Evolutionary conservation across 371 early-diverging fungal species (phyloP).

Genomic region (Actinomortierella wolfii): DNA sequence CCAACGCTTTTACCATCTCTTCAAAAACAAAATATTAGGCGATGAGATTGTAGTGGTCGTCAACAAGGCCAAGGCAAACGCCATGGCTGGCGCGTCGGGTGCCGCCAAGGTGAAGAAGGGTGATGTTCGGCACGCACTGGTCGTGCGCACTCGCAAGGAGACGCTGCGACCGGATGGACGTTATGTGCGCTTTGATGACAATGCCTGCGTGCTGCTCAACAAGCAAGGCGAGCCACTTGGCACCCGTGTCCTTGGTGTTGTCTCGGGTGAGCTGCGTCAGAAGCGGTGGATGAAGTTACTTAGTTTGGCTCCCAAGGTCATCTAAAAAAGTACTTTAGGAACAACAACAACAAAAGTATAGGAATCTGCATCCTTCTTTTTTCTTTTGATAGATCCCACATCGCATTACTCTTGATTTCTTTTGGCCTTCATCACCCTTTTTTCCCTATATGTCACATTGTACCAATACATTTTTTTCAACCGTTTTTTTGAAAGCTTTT

Average conservation of each 20-base stretch:
- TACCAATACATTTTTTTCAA: neutral
- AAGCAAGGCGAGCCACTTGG: conserved; percentile 94
- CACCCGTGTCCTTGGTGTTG: conserved; percentile 91
- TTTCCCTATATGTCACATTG: no score
- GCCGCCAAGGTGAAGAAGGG: conserved; percentile 90
- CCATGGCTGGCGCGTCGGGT: conserved; percentile 57
- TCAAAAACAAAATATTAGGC: conserved; percentile 57
- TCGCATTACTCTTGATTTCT: conserved; percentile 8
- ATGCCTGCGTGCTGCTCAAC: conserved; percentile 95
- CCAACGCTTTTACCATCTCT: neutral
- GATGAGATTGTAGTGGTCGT: conserved; percentile 97
- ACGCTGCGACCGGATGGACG: conserved; percentile 92
- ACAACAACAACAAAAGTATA: neutral
- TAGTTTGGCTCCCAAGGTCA: conserved; percentile 91
- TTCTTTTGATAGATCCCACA: neutral
- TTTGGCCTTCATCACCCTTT: neutral
- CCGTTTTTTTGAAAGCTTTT: conserved; percentile 3
- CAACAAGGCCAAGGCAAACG: conserved; percentile 88
- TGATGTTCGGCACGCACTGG: conserved; percentile 91
- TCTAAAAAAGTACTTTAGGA: conserved; percentile 54
- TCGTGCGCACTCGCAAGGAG: conserved; percentile 93
- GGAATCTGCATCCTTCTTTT: neutral
- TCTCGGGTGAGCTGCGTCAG: conserved; percentile 88
- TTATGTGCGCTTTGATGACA: conserved; percentile 95
- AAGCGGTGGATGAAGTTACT: conserved; percentile 96